Base-by-base conservation (phyloP, 805 yeast genomes). In the Kodamaea kakaduensis region DNA sequence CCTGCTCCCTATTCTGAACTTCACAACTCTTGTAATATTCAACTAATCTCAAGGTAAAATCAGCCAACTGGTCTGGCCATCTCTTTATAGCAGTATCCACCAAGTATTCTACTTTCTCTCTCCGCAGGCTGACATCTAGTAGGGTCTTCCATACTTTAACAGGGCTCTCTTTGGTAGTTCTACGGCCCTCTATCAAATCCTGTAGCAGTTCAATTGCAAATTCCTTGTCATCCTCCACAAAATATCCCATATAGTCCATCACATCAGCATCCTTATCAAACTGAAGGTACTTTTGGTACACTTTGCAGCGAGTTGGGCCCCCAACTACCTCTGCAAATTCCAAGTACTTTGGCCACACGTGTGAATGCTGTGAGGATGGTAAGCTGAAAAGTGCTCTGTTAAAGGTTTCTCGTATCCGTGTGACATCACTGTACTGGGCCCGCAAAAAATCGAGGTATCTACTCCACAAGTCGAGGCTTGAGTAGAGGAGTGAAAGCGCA, bases 41-140 rank as follows among this genome's bases (percentile, higher is more conserved):
- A n/a, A 31, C 20, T 8, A 36, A 19, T 13, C 18, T 45, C 14
- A 54, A 57, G 12, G 70, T 66, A 48, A 67, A 71, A 48, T 69
- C 79, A 12, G 31, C 76, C 24, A 61, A 52, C 46, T 81, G 86
- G 45, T 80, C 86, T 0, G 87, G 78, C 46, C 73, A 84, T 12
- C 19, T 33, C n/a, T 16, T 14, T 16, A 33, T 33, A 10, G 36
- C 36, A 10, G 27, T 15, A 9, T 23, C 10, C 14, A 25, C 23
- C n/a, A 33, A 5, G 4, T 6, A 5, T 21, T 33, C 36, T n/a
- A 33, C n/a, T 25, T 26, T 33, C 14, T 25, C 31, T 5, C 6
- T 15, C 7, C 15, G 16, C 36, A 25, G 16, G 18, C n/a, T 20
- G n/a, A 19, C 25, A 12, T n/a, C n/a, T n/a, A n/a, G 15, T 21